Percentiles rank a stretch among this genome's conserved stretches.
Conservation (phyloP, 805 yeast genomes). For the Zygosaccharomyces gambellarensis region DNA sequence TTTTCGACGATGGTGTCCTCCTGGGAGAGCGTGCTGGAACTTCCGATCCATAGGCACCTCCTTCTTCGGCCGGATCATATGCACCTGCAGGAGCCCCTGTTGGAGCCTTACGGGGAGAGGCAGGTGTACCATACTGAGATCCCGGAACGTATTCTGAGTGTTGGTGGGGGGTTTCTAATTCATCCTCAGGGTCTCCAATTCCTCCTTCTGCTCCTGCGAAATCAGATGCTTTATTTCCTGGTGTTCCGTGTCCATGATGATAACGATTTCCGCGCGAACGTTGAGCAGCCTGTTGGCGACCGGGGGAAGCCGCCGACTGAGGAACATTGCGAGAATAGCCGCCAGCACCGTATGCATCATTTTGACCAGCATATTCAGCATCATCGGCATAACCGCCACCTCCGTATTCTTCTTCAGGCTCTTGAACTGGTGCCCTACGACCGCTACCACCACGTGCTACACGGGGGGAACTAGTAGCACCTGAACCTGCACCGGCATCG, state of each 20-base stretch:
- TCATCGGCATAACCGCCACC: neutral
- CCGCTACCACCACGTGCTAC: conserved; percentile 1
- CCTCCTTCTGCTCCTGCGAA: neutral
- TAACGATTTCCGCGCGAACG: neutral
- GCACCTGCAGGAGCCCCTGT: neutral
- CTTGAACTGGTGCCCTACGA: neutral
- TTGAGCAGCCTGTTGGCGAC: neutral
- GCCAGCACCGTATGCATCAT: neutral
- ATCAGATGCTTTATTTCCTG: neutral
- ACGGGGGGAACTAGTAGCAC: neutral
- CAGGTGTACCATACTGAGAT: conserved; percentile 4
- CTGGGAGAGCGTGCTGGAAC: neutral
- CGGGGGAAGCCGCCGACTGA: neutral
- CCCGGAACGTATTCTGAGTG: conserved; percentile 1
- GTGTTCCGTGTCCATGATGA: neutral
- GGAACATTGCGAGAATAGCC: neutral
- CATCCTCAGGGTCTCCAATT: neutral
- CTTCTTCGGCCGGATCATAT: neutral
- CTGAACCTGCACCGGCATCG: too few relatives aligned
- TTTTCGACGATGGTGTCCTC: neutral
- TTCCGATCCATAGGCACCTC: neutral
- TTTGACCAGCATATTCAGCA: neutral
- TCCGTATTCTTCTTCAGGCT: neutral
- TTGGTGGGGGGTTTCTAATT: neutral
- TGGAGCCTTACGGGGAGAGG: neutral